Percentiles rank a stretch among this genome's conserved stretches.
Conservation (phyloP, 306 rosid species). For the Casuarina glauca region DNA sequence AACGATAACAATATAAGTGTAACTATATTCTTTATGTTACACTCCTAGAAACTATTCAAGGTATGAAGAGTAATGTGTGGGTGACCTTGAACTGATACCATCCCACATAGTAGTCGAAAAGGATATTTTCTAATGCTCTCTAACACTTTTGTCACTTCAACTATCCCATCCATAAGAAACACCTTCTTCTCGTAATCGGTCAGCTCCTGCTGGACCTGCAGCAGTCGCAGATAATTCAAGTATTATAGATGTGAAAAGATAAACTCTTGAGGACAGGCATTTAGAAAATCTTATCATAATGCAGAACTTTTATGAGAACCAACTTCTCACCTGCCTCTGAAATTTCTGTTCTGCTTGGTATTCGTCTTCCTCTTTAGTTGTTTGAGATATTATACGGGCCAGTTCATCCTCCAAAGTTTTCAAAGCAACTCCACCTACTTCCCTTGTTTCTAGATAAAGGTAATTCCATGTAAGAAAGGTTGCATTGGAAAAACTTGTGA, state of each 20-base stretch:
- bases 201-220: slow-evolving; percentile 64
- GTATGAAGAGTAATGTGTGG: neutral
- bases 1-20: neutral
- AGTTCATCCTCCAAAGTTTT: slow-evolving; percentile 49
- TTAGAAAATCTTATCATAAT: neutral
- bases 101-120: slow-evolving; percentile 26
- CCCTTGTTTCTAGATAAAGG: slow-evolving; percentile 25
- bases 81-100: slow-evolving; percentile 12
- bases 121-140: slow-evolving; percentile 69
- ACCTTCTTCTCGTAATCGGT: slow-evolving; percentile 52
- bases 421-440: slow-evolving; percentile 38
- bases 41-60: slow-evolving; percentile 8
- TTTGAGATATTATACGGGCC: slow-evolving; percentile 40
- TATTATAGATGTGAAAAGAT: neutral
- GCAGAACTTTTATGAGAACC: slow-evolving; percentile 4
- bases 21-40: neutral
- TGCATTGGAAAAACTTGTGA: neutral
- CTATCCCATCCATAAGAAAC: slow-evolving; percentile 49
- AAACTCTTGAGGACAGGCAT: slow-evolving; percentile 3
- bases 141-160: slow-evolving; percentile 43
- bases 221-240: slow-evolving; percentile 15
- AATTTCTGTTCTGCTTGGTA: slow-evolving; percentile 42
- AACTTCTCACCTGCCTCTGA: slow-evolving; percentile 49
- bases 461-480: slow-evolving; percentile 2
- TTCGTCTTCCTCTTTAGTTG: slow-evolving; percentile 52